Percentiles rank a stretch among this genome's conserved stretches.
phyloP scores from a whole-genome alignment of 1,284 basidiomycete species.

The Boletus subluridellus region DNA sequence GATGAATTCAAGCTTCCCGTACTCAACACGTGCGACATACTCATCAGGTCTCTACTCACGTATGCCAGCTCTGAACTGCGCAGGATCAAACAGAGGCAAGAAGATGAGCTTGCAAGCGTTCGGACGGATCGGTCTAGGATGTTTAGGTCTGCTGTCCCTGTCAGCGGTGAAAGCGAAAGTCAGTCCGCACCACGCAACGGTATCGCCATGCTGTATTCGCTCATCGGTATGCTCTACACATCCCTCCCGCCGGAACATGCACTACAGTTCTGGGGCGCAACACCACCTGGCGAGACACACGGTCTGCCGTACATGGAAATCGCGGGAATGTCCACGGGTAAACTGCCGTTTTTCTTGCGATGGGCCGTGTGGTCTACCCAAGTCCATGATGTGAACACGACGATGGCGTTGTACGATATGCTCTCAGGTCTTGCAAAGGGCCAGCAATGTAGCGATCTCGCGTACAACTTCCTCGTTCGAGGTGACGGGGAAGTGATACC shows the following conservation, averaged over 20 bases:
- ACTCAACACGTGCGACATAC: constrained; percentile 64
- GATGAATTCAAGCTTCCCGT: constrained; percentile 67
- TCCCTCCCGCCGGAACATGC: constrained; percentile 67
- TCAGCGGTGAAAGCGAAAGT: constrained; percentile 20
- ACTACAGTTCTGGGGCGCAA: constrained; percentile 43
- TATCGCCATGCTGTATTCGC: constrained; percentile 78
- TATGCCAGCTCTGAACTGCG: constrained; percentile 84
- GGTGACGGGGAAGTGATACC: constrained; percentile 58
- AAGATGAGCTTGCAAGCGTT: constrained; percentile 71
- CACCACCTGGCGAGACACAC: constrained; percentile 40
- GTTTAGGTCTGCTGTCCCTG: constrained; percentile 45
- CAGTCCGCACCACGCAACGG: constrained; percentile 62
- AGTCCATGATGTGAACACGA: constrained; percentile 65
- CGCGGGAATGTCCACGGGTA: constrained; percentile 57
- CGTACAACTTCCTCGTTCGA: constrained; percentile 80
- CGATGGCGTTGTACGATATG: constrained; percentile 85
- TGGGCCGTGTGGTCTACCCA: constrained; percentile 87
- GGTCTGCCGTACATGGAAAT: constrained; percentile 51
- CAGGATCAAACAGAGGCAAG: constrained; percentile 87
- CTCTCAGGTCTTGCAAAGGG: constrained; percentile 81
- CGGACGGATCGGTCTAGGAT: constrained; percentile 56
- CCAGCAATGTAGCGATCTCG: constrained; percentile 76
- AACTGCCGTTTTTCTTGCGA: constrained; percentile 76
- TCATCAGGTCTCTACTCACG: constrained; percentile 72
- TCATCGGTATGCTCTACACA: constrained; percentile 79